Evolutionary conservation across 805 yeast species (phyloP).

Genomic region (Metschnikowia matae): DNA sequence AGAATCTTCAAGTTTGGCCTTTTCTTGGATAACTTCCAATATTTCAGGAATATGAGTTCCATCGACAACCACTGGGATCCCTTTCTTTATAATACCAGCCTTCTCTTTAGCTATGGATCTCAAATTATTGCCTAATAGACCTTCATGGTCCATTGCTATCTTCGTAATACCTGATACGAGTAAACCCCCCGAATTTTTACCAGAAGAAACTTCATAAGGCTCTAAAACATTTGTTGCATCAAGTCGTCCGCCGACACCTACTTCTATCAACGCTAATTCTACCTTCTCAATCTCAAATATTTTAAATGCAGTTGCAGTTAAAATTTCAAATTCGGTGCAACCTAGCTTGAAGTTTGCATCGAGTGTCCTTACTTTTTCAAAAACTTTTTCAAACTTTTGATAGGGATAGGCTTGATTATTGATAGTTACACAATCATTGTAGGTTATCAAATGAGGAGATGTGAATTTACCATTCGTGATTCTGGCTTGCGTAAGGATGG

Average conservation of each 20-base stretch:
- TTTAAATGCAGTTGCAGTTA: conserved; percentile 82
- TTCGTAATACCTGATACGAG: conserved; percentile 74
- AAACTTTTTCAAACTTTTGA: conserved; percentile 42
- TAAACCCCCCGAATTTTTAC: conserved; percentile 31
- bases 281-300: conserved; percentile 59
- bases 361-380: conserved; percentile 36
- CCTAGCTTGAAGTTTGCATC: conserved; percentile 43
- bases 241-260: conserved; percentile 85
- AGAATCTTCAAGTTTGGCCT: conserved; percentile 32
- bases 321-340: conserved; percentile 84
- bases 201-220: conserved; percentile 21
- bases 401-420: conserved; percentile 53
- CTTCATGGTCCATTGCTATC: conserved; percentile 83
- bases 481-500: conserved; percentile 49
- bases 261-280: conserved; percentile 82
- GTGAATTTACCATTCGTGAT: conserved; percentile 74
- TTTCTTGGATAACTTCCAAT: conserved; percentile 39
- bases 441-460: conserved; percentile 75
- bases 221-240: conserved; percentile 81
- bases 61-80: conserved; percentile 52
- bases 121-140: conserved; percentile 64
- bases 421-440: conserved; percentile 73
- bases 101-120: conserved; percentile 69
- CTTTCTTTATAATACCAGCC: conserved; percentile 75
- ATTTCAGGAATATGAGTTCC: conserved; percentile 31